These are phyloP conservation scores for Magnaporthales sp. DNA, from an alignment of 2,329 filamentous ascomycete species.

Conservation along the genomic window DNA sequence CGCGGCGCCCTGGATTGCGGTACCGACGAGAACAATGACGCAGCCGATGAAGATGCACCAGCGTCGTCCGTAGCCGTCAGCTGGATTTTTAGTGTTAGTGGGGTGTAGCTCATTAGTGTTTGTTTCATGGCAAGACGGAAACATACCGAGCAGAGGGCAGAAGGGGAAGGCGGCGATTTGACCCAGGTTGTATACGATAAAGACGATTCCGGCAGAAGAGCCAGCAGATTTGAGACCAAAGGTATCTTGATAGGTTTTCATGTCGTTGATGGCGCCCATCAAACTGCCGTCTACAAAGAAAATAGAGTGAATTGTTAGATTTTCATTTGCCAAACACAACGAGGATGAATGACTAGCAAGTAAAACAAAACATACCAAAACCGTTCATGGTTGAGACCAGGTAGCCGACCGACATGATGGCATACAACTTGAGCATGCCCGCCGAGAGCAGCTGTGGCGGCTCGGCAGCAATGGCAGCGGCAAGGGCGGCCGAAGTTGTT, in stretches of 20 bases:
- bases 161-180: constrained; percentile 43
- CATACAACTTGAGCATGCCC: constrained; percentile 26
- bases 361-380: constrained; percentile 24
- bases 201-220: constrained; percentile 34
- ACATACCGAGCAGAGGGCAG: constrained; percentile 29
- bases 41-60: constrained; percentile 48
- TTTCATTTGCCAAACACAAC: background rate
- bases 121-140: background rate
- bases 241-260: constrained; percentile 37
- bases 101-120: background rate
- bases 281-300: constrained; percentile 38
- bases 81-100: constrained; percentile 13
- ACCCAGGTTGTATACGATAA: constrained; percentile 40
- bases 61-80: constrained; percentile 42
- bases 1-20: constrained; percentile 39
- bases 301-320: background rate
- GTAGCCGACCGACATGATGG: constrained; percentile 29
- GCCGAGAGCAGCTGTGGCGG: constrained; percentile 23
- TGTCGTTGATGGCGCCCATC: constrained; percentile 42
- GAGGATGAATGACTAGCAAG: background rate
- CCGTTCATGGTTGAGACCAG: constrained; percentile 44
- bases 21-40: constrained; percentile 40
- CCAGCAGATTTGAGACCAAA: constrained; percentile 38
- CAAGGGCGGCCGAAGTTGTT: constrained; percentile 25
- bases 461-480: constrained; percentile 23